Percentiles rank a stretch among this genome's conserved stretches.
Conservation (phyloP, 2,329 filamentous ascomycete genomes). For the Arthrocladium fulminans region DNA sequence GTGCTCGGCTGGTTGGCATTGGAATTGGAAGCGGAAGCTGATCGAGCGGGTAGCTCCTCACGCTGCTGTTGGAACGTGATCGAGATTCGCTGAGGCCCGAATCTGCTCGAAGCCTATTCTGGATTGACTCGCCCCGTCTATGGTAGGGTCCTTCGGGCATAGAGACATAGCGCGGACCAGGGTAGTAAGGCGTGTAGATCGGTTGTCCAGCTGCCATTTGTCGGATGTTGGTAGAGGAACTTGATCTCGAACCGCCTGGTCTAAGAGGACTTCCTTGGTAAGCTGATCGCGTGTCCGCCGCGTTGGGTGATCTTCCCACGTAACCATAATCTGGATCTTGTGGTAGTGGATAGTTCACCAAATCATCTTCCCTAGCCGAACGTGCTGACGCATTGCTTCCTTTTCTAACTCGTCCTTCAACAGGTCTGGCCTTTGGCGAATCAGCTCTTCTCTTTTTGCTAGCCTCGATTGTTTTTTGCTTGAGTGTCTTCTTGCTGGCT, state of each 20-base stretch:
- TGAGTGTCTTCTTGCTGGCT: conserved; percentile 23
- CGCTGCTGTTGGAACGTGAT: conserved; percentile 30
- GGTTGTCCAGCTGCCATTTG: conserved; percentile 29
- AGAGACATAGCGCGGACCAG: conserved; percentile 24
- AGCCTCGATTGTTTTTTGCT: conserved; percentile 21
- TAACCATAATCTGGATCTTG: conserved; percentile 28
- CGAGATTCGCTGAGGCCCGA: conserved; percentile 39
- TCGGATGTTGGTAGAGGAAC: conserved; percentile 32
- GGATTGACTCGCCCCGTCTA: conserved; percentile 30
- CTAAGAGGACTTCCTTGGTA: conserved; percentile 30
- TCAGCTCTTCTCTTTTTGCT: conserved; percentile 19
- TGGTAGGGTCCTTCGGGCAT: conserved; percentile 30
- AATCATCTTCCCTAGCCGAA: conserved; percentile 13
- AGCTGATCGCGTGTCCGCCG: not conserved
- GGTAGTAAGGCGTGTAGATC: conserved; percentile 26
- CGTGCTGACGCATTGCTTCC: conserved; percentile 14
- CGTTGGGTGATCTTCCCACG: conserved; percentile 31
- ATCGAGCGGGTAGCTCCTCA: conserved; percentile 26
- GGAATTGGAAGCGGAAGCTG: conserved; percentile 25
- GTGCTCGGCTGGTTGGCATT: conserved; percentile 25
- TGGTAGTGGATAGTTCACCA: conserved; percentile 14
- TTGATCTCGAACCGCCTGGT: conserved; percentile 37
- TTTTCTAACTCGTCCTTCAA: conserved; percentile 15
- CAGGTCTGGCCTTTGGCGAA: conserved; percentile 18
- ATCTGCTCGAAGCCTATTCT: conserved; percentile 30